Percentiles rank a stretch among this genome's conserved stretches.
Conservation (phyloP, 768 basidiomycete species). For the Pleurotus ostreatus region DNA sequence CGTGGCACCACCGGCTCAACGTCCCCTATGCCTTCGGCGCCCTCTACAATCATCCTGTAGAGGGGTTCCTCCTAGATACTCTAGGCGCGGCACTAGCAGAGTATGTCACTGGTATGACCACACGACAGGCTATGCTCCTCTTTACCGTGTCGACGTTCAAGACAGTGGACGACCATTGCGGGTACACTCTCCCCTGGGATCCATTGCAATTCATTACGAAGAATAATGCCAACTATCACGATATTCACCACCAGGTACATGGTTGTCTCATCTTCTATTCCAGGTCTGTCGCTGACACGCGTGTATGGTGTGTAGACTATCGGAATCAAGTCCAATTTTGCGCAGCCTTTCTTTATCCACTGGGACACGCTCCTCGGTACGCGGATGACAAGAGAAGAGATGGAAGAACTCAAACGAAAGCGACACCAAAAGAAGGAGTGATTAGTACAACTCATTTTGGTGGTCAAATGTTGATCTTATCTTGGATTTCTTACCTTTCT, state of each 20-base stretch:
- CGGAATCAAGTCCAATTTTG: constrained; percentile 94
- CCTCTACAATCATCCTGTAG: constrained; percentile 95
- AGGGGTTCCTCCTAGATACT: constrained; percentile 88
- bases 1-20: constrained; percentile 92
- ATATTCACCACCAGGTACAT: constrained; percentile 92
- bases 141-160: constrained; percentile 85
- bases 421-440: constrained; percentile 25
- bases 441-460: background rate
- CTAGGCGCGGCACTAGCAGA: constrained; percentile 81
- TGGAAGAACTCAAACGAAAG: constrained; percentile 47
- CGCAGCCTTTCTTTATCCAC: constrained; percentile 94
- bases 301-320: constrained; percentile 37
- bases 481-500: no score
- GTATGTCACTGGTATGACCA: constrained; percentile 56
- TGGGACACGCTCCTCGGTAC: constrained; percentile 89
- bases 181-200: constrained; percentile 87
- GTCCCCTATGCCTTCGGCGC: constrained; percentile 97
- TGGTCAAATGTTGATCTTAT: no score
- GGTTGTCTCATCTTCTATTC: background rate
- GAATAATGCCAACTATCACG: constrained; percentile 97
- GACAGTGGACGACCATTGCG: constrained; percentile 95
- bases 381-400: constrained; percentile 69
- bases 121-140: constrained; percentile 80
- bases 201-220: constrained; percentile 80
- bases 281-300: constrained; percentile 4